These are phyloP conservation scores for Penicillium malachiteum DNA, from an alignment of 495 filamentous ascomycete species.

Conservation along the genomic window DNA sequence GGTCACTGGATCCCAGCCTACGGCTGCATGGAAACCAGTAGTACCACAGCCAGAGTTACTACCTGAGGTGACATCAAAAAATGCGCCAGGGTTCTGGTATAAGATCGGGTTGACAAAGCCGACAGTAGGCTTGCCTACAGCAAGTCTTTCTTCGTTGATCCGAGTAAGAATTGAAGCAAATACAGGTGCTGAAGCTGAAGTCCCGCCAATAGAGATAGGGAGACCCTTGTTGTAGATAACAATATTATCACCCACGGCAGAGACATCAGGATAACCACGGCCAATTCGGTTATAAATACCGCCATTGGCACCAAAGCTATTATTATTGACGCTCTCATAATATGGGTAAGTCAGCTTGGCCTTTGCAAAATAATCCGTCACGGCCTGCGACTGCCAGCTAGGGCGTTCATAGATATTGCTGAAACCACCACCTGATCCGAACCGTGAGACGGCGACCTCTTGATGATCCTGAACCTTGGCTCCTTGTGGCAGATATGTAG, in stretches of 20 bases:
- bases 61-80: conserved; percentile 63
- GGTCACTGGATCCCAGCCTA: conserved; percentile 65
- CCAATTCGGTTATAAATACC: conserved; percentile 60
- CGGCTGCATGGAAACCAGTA: conserved; percentile 49
- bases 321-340: conserved; percentile 37
- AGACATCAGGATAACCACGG: conserved; percentile 64
- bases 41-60: conserved; percentile 59
- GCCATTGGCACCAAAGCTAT: conserved; percentile 39
- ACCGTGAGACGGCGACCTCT: conserved; percentile 42
- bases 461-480: conserved; percentile 37
- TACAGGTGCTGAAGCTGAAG: conserved; percentile 58
- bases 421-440: conserved; percentile 65
- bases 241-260: conserved; percentile 62
- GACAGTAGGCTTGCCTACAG: conserved; percentile 52
- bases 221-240: conserved; percentile 42
- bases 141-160: conserved; percentile 62
- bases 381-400: conserved; percentile 53
- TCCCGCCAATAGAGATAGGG: conserved; percentile 49
- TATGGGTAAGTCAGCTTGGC: conserved; percentile 47
- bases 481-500: conserved; percentile 40
- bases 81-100: conserved; percentile 58
- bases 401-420: conserved; percentile 65
- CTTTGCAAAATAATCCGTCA: conserved; percentile 49
- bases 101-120: conserved; percentile 63
- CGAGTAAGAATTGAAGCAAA: conserved; percentile 58